Conservation (phyloP, 495 filamentous ascomycete genomes). For the Aspergillus haitiensis region DNA sequence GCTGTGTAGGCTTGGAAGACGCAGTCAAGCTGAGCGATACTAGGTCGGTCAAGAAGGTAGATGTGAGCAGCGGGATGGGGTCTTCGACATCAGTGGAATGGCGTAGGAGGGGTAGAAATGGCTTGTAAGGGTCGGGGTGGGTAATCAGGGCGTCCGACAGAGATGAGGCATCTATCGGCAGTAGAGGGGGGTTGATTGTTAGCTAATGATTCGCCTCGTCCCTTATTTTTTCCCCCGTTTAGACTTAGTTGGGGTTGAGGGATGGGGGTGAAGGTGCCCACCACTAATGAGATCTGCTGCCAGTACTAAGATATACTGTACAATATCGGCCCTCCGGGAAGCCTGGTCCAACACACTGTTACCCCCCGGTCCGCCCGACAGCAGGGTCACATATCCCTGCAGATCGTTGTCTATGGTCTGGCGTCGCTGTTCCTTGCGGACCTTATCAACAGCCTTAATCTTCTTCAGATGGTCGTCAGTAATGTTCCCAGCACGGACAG, state of each 20-base stretch:
- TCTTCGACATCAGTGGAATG: conserved; percentile 81
- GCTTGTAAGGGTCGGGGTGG: conserved; percentile 75
- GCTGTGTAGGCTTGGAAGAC: conserved; percentile 52
- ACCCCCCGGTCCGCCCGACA: conserved; percentile 69
- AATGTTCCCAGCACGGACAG: conserved; percentile 88
- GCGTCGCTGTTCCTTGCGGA: conserved; percentile 81
- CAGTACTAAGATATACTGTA: conserved; percentile 92
- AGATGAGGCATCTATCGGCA: conserved; percentile 66
- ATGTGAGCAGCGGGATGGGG: conserved; percentile 83
- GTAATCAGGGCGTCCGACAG: conserved; percentile 73
- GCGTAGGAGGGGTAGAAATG: conserved; percentile 81
- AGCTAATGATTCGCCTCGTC: background rate
- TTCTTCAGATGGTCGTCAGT: conserved; percentile 91
- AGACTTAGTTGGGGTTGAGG: too few relatives aligned
- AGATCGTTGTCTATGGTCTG: conserved; percentile 78
- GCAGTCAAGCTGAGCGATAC: conserved; percentile 67
- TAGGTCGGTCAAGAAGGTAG: conserved; percentile 80
- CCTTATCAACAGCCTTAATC: conserved; percentile 97
- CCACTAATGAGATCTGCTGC: conserved; percentile 85
- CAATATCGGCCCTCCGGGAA: conserved; percentile 76
- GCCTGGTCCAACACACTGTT: conserved; percentile 81
- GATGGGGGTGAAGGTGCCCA: conserved; percentile 35
- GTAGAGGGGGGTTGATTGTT: background rate
- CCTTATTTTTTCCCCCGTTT: too few relatives aligned
- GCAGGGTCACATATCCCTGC: conserved; percentile 71